A percentile compares a stretch with the other conserved stretches of the same genome.
Evolutionary conservation across 2,329 filamentous ascomycete genomes (phyloP).

Genomic region (Lizonia empirigonia): DNA sequence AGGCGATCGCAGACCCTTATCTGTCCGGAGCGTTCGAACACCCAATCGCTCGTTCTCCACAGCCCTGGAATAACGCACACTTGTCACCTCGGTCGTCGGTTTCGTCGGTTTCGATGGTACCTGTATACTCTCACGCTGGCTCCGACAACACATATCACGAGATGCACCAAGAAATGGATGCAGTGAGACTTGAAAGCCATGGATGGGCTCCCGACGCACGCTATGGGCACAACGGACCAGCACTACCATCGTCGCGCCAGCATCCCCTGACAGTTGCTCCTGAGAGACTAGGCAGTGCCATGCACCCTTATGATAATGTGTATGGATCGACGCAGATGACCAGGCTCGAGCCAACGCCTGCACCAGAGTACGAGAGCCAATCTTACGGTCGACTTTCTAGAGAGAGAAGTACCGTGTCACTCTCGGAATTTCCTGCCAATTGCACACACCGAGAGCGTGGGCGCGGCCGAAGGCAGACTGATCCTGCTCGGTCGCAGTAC

Average conservation of each 20-base stretch:
- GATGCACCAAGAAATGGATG: conserved; percentile 22
- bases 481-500: conserved; percentile 56
- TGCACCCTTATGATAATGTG: conserved; percentile 31
- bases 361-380: conserved; percentile 20
- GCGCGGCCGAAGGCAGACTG: conserved; percentile 26
- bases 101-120: conserved; percentile 40
- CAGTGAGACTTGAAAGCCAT: conserved; percentile 30
- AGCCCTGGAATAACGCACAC: conserved; percentile 38
- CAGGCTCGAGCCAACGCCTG: conserved; percentile 13
- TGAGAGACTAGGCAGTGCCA: conserved; percentile 31
- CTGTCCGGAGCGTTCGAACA: conserved; percentile 43
- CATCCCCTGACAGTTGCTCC: conserved; percentile 42
- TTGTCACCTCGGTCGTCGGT: conserved; percentile 43
- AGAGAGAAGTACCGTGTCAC: conserved; percentile 22
- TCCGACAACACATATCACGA: conserved; percentile 35
- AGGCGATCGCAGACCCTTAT: conserved; percentile 41
- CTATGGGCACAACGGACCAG: conserved; percentile 20
- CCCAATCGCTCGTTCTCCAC: conserved; percentile 38
- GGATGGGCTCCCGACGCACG: conserved; percentile 36
- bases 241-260: conserved; percentile 20
- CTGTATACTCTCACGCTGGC: conserved; percentile 42
- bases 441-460: conserved; percentile 10
- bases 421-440: conserved; percentile 7
- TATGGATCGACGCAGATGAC: conserved; percentile 31
- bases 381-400: conserved; percentile 18